Percentiles rank a stretch among this genome's conserved stretches.
Evolutionary conservation across 2,329 filamentous ascomycete species (phyloP).

Genomic region (Calonectria ilicicola): DNA sequence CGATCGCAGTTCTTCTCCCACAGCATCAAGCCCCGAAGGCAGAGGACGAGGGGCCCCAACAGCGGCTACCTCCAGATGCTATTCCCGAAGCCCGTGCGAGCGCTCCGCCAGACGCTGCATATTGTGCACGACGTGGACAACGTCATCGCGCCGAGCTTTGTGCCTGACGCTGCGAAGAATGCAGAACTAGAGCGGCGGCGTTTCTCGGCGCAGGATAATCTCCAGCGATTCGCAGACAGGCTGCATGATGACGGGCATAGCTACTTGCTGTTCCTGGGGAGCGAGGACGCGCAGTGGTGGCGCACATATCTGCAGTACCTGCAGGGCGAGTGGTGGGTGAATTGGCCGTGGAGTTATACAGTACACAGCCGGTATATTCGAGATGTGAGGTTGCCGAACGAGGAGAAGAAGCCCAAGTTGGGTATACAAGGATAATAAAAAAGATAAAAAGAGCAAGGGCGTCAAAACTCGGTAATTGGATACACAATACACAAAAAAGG

Average conservation of each 20-base stretch:
- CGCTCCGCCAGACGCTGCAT: slow-evolving; percentile 20
- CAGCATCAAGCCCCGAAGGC: slow-evolving; percentile 2
- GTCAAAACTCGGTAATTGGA: background rate
- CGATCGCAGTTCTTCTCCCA: background rate
- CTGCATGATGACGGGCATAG: slow-evolving; percentile 12
- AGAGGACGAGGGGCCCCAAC: background rate
- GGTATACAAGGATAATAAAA: background rate
- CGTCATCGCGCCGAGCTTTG: slow-evolving; percentile 12
- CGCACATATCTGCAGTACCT: slow-evolving; percentile 12
- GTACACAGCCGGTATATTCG: slow-evolving; percentile 13
- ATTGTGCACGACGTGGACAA: slow-evolving; percentile 12
- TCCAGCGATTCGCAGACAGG: slow-evolving; percentile 9
- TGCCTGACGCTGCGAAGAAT: slow-evolving; percentile 8
- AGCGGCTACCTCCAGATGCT: slow-evolving; percentile 16
- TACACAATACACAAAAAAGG: background rate
- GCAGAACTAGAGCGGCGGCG: slow-evolving; percentile 11
- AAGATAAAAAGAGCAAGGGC: background rate
- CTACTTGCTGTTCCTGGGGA: slow-evolving; percentile 19
- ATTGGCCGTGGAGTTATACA: slow-evolving; percentile 17
- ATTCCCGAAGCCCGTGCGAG: slow-evolving; percentile 5
- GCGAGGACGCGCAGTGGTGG: slow-evolving; percentile 23
- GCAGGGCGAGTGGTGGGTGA: slow-evolving; percentile 21
- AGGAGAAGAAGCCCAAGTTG: slow-evolving; percentile 3
- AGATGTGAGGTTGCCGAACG: slow-evolving; percentile 8
- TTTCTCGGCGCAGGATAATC: background rate